phyloP scores from a whole-genome alignment of 2,329 filamentous ascomycete species.

The Cytospora mali region DNA sequence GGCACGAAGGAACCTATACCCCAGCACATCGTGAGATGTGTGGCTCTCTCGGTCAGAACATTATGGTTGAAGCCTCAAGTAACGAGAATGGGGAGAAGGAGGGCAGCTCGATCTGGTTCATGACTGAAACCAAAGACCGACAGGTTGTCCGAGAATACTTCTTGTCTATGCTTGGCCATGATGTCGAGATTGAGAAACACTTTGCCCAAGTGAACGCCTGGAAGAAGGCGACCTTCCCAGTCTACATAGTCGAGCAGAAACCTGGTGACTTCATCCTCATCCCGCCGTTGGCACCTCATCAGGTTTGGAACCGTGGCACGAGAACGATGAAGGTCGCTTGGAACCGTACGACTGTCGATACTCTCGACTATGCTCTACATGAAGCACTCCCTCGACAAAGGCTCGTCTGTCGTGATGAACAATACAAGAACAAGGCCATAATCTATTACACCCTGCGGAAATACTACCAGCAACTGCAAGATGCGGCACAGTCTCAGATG shows the following conservation, averaged over 20 bases:
- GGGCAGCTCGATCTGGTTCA: constrained; percentile 96
- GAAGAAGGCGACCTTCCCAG: constrained; percentile 91
- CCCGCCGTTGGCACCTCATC: constrained; percentile 89
- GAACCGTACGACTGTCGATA: constrained; percentile 94
- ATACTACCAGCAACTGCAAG: constrained; percentile 65
- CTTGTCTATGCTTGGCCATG: constrained; percentile 87
- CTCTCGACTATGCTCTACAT: constrained; percentile 79
- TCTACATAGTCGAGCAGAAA: constrained; percentile 89
- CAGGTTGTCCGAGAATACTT: constrained; percentile 92
- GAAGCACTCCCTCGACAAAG: constrained; percentile 88
- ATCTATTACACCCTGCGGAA: constrained; percentile 84
- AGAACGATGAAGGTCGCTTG: constrained; percentile 97
- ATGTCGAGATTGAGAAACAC: constrained; percentile 95
- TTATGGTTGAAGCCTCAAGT: constrained; percentile 92
- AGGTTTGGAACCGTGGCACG: constrained; percentile 97
- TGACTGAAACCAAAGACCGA: constrained; percentile 94
- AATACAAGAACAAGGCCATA: constrained; percentile 98
- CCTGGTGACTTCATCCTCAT: constrained; percentile 92
- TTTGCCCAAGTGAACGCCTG: constrained; percentile 95
- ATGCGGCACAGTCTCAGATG: constrained; percentile 55
- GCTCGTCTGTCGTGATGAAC: constrained; percentile 93
- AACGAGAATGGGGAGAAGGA: constrained; percentile 73
- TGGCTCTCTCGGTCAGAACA: constrained; percentile 91
- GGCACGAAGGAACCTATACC: constrained; percentile 95
- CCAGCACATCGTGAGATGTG: constrained; percentile 98